Base-by-base conservation (phyloP, 106 monocot genomes). In the Dendrobium nobile region DNA sequence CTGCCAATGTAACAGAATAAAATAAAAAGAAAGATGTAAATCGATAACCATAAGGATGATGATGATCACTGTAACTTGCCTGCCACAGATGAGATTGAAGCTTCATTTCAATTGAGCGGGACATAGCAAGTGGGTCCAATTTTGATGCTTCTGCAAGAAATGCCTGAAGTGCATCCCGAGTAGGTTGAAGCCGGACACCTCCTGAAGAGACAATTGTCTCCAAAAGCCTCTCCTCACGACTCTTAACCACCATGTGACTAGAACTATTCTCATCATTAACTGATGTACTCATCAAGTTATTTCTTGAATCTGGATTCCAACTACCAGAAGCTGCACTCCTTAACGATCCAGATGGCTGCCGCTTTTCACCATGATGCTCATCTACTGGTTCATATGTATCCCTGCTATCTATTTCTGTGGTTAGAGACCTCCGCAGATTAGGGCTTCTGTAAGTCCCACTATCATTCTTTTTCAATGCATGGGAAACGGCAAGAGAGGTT, bases 31-130 rank as follows among this genome's bases (percentile, higher is more conserved):
- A 75, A 75, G 77, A 51, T 16, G 13, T 11, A 24, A 47, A 47
- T 43, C 1, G 45, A 54, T 16, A 48, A 54, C 8, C 6, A 72
- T 31, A 10, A 54, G 0, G 16, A 43, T 74, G 19, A 74, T 44
- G 44, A 44, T 11, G 24, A 76, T 47, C 24, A 24, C 27, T 26
- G 48, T 76, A 76, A 56, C 84, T 84, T 87, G 79, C 99, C 99
- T 99, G 95, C 99, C 99, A 99, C 27, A 99, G 37, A 77, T 88
- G 91, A 75, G 99, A 99, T 17, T 95, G 95, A 37, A 99, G 87
- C 79, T 99, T 99, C 48, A 79, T 80, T 48, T 99, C 93, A 79
- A 99, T 72, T 65, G 93, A 93, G 77, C 72, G 88, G 80, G 90
- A 89, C 93, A 99, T 91, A 27, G 82, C 81, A 37, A 93, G 54